A percentile compares a stretch with the other conserved stretches of the same genome.
Evolutionary conservation across 805 yeast species (phyloP).

Genomic region (Pichia occidentalis): DNA sequence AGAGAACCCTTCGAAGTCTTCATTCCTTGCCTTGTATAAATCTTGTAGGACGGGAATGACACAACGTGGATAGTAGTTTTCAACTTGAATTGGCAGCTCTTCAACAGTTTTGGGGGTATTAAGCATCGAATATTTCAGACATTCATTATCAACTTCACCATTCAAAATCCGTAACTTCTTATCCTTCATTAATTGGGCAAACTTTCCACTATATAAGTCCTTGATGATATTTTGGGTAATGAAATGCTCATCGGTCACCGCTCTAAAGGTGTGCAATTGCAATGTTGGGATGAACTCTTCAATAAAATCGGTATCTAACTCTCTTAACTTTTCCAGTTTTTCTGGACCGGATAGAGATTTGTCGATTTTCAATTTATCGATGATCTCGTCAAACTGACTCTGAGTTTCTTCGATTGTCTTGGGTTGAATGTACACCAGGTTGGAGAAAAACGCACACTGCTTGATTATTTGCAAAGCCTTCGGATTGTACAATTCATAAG

Average conservation of each 20-base stretch:
- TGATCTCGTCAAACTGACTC: constrained; percentile 32
- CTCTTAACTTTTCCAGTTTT: constrained; percentile 11
- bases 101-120: constrained; percentile 17
- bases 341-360: constrained; percentile 10
- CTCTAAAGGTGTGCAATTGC: constrained; percentile 27
- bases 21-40: constrained; percentile 13
- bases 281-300: constrained; percentile 11
- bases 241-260: constrained; percentile 34
- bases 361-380: constrained; percentile 19
- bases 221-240: constrained; percentile 26
- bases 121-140: constrained; percentile 5
- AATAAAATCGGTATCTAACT: constrained; percentile 6
- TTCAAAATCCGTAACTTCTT: constrained; percentile 9
- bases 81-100: constrained; percentile 25
- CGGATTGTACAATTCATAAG: constrained; percentile 38
- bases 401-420: constrained; percentile 31
- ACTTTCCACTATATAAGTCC: constrained; percentile 27
- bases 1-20: constrained; percentile 15
- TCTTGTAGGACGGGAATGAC: constrained; percentile 20
- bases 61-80: constrained; percentile 32
- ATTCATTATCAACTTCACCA: constrained; percentile 14
- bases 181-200: constrained; percentile 3
- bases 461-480: constrained; percentile 34
- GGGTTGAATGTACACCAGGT: constrained; percentile 34
- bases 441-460: constrained; percentile 31